These are phyloP conservation scores for Spirogloea muscicola DNA, from an alignment of 139 green algal species.

Conservation along the genomic window DNA sequence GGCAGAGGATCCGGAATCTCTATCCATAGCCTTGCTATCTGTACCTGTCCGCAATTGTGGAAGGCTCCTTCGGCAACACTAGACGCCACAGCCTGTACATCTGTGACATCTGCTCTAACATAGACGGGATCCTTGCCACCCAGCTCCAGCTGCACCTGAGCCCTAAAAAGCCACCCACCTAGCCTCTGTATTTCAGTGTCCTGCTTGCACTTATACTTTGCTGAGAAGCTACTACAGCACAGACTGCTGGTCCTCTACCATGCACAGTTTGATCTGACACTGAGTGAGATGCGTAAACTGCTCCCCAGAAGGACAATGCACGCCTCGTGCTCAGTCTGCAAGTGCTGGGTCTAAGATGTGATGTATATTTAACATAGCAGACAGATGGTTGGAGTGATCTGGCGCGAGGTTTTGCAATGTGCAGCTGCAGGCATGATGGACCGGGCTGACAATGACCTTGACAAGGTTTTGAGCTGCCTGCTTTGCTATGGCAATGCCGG, in stretches of 20 bases:
- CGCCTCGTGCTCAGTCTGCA: not conserved
- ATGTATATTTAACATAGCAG: not conserved
- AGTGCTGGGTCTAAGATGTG: not conserved
- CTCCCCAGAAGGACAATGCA: no score
- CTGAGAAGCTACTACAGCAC: not conserved
- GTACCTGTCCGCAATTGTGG: conserved; percentile 31
- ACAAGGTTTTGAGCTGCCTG: conserved; percentile 29
- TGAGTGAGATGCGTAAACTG: no score
- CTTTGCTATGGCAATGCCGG: conserved; percentile 7
- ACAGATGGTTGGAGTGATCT: no score
- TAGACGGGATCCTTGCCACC: conserved; percentile 45
- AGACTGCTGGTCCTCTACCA: no score
- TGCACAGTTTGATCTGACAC: no score
- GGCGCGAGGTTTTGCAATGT: no score
- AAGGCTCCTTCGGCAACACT: conserved; percentile 35
- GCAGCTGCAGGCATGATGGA: not conserved
- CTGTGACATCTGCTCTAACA: conserved; percentile 22
- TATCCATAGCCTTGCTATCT: no score
- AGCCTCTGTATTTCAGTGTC: not conserved
- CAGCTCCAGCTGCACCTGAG: conserved; percentile 41
- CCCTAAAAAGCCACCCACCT: not conserved
- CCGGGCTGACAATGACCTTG: conserved; percentile 9
- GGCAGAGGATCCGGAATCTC: not conserved
- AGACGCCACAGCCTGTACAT: conserved; percentile 23
- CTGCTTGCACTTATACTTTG: not conserved